These are phyloP conservation scores for Colletotrichum nymphaeae DNA, from an alignment of 2,329 filamentous ascomycete species.

Conservation along the genomic window DNA sequence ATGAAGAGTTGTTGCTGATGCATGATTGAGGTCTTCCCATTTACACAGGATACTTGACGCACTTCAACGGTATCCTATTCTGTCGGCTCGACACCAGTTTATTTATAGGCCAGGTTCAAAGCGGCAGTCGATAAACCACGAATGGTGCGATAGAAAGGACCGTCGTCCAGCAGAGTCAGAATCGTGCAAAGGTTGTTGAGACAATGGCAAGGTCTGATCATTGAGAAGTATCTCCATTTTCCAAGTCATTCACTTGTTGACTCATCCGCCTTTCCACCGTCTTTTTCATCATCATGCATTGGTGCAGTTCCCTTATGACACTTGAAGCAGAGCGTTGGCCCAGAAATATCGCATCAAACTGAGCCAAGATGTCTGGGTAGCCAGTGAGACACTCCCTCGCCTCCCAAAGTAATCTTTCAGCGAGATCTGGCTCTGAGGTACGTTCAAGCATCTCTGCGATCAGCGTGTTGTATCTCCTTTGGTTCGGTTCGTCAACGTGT, in stretches of 20 bases:
- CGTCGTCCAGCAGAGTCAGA: no score
- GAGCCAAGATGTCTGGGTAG: constrained; percentile 2
- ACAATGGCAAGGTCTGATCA: neutral
- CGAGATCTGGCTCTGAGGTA: constrained; percentile 12
- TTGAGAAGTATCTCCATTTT: neutral
- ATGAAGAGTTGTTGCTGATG: no score
- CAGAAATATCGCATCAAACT: constrained; percentile 27
- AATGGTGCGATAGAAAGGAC: no score
- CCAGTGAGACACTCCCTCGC: constrained; percentile 21
- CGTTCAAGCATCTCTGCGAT: constrained; percentile 29
- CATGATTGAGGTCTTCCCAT: fast-evolving
- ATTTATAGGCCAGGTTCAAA: no score
- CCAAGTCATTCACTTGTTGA: neutral
- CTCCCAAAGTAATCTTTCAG: constrained; percentile 27
- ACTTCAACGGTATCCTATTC: no score
- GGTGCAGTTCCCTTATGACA: constrained; percentile 22
- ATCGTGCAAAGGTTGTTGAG: fast-evolving
- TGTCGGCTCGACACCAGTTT: no score
- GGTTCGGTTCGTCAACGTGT: constrained; percentile 26
- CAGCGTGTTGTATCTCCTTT: constrained; percentile 28
- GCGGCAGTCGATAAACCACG: neutral
- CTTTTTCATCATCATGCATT: constrained; percentile 27
- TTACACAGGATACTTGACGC: no score
- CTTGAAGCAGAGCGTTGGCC: constrained; percentile 1
- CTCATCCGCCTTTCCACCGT: constrained; percentile 20